These are phyloP conservation scores for Coemansia sp. DNA, from an alignment of 192 early-diverging fungal species.

Conservation along the genomic window DNA sequence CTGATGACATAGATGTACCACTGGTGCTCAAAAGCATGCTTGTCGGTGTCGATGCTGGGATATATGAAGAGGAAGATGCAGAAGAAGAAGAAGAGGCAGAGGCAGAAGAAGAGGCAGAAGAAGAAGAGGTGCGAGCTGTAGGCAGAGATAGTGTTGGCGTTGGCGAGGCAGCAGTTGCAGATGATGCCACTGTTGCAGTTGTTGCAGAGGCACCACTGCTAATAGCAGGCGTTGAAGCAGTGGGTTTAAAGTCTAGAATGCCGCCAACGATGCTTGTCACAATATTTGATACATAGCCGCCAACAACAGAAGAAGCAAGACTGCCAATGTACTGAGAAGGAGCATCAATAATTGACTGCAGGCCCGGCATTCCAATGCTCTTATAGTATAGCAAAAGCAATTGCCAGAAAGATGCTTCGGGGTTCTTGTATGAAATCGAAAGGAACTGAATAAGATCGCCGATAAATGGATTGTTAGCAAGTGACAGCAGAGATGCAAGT, in stretches of 20 bases:
- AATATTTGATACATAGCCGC: constrained; percentile 37
- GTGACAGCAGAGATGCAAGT: constrained; percentile 4
- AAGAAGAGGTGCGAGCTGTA: too few species aligned
- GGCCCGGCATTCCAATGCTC: constrained; percentile 35
- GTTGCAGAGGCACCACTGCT: not conserved
- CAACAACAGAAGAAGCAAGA: constrained; percentile 27
- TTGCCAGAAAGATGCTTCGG: constrained; percentile 27
- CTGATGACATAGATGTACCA: too few species aligned
- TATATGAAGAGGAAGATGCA: not conserved
- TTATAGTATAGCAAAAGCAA: constrained; percentile 29
- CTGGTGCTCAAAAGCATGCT: too few species aligned
- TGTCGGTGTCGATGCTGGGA: not conserved
- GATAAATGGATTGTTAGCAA: constrained; percentile 14
- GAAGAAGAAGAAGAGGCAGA: not conserved
- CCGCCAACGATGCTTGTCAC: constrained; percentile 12
- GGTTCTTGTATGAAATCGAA: constrained; percentile 26
- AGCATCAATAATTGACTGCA: constrained; percentile 12
- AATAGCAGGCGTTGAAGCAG: not conserved
- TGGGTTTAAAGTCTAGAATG: constrained; percentile 5
- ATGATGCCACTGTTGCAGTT: not conserved
- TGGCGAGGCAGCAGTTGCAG: not conserved
- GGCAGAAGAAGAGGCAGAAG: not conserved
- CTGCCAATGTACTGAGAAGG: constrained; percentile 32
- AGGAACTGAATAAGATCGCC: constrained; percentile 18
- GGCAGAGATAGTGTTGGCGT: not conserved